These are phyloP conservation scores for Pythium diclinum DNA, from an alignment of 352 stramenopile genomes.

Conservation along the genomic window DNA sequence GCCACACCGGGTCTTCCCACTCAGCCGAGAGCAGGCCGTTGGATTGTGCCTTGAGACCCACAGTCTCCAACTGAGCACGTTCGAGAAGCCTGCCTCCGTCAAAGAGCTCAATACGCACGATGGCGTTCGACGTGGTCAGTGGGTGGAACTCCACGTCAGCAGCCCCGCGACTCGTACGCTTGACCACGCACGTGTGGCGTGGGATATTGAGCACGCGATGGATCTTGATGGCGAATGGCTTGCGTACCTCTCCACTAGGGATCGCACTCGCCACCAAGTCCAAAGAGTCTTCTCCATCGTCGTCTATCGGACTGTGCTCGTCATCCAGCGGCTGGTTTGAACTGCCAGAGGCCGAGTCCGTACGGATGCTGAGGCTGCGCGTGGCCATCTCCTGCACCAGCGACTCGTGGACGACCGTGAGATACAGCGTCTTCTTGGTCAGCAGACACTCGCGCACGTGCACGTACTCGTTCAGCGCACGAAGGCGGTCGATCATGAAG, in stretches of 20 bases:
- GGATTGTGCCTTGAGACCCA: constrained; percentile 61
- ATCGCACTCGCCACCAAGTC: constrained; percentile 29
- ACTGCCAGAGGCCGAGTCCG: constrained; percentile 44
- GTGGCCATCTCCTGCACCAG: constrained; percentile 81
- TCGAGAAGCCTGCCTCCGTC: constrained; percentile 72
- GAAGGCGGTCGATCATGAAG: constrained; percentile 81
- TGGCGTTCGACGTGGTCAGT: constrained; percentile 57
- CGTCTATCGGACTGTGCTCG: constrained; percentile 52
- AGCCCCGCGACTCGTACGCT: constrained; percentile 68
- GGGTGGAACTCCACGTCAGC: constrained; percentile 36
- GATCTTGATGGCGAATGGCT: constrained; percentile 71
- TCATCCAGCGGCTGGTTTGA: constrained; percentile 61
- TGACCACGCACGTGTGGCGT: constrained; percentile 58
- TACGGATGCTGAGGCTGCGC: constrained; percentile 73
- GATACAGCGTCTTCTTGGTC: constrained; percentile 81
- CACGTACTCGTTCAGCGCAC: constrained; percentile 86
- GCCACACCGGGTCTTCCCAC: constrained; percentile 69
- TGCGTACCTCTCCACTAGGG: constrained; percentile 51
- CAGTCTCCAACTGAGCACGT: constrained; percentile 62
- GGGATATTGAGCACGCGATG: constrained; percentile 83
- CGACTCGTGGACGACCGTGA: constrained; percentile 84
- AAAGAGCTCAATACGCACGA: constrained; percentile 77
- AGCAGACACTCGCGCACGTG: constrained; percentile 83
- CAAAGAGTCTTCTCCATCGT: constrained; percentile 60
- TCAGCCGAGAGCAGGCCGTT: constrained; percentile 71